Conservation (phyloP, 371 early-diverging fungal species). For the Mucor circinelloides region DNA sequence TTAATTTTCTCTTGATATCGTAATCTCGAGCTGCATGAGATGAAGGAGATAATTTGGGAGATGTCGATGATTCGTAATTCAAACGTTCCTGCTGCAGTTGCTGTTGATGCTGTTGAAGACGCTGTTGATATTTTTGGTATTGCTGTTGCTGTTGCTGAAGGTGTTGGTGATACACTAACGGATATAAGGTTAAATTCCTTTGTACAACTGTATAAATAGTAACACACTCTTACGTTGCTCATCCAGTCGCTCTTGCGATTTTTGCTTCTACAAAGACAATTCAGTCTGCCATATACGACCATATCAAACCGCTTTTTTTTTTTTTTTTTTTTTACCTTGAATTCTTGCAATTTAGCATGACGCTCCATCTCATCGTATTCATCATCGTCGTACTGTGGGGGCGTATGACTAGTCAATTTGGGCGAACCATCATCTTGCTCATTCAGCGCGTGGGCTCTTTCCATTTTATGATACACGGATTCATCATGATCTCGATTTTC, state of each 20-base stretch:
- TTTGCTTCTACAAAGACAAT: conserved; percentile 5
- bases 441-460: conserved; percentile 52
- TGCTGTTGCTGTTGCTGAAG: conserved; percentile 19
- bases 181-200: background rate
- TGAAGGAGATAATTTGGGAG: conserved; percentile 14
- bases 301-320: too few species aligned
- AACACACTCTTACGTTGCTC: conserved; percentile 7
- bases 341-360: background rate
- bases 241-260: conserved; percentile 13
- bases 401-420: background rate
- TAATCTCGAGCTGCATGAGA: conserved; percentile 49
- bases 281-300: too few species aligned
- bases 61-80: background rate
- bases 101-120: conserved; percentile 12
- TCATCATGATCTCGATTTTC: conserved; percentile 69
- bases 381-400: conserved; percentile 5
- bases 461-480: conserved; percentile 91
- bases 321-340: background rate
- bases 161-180: conserved; percentile 26
- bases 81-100: conserved; percentile 18
- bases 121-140: conserved; percentile 18
- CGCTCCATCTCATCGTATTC: background rate
- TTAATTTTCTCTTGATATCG: conserved; percentile 50
- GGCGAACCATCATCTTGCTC: background rate
- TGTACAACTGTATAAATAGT: background rate